These are phyloP conservation scores for Aspergillus puulaauensis DNA, from an alignment of 2,329 filamentous ascomycete species.

Conservation along the genomic window DNA sequence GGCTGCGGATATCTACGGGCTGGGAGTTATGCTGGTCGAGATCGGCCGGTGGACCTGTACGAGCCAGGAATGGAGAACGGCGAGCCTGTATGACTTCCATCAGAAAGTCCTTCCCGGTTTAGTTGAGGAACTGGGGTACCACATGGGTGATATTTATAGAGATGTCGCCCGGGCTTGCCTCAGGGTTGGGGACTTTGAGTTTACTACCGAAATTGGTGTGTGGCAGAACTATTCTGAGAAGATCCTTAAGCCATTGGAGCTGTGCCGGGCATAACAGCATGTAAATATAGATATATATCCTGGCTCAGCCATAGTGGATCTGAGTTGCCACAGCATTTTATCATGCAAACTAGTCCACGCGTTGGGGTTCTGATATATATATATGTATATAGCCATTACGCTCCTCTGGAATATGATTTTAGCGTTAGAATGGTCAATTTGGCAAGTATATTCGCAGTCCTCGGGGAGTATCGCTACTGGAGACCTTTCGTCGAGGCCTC, in stretches of 20 bases:
- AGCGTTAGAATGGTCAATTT: no score
- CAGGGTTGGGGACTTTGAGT: background rate
- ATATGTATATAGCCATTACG: no score
- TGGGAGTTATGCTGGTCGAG: background rate
- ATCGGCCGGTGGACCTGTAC: background rate
- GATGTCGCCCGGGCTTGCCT: background rate
- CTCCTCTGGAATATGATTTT: no score
- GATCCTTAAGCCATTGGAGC: background rate
- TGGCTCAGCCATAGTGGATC: no score
- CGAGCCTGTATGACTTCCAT: background rate
- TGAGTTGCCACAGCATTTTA: no score
- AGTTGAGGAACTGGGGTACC: background rate
- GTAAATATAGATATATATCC: background rate
- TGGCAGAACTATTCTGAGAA: background rate
- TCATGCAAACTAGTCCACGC: no score
- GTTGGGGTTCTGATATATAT: no score
- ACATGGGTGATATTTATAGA: background rate
- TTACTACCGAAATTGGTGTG: background rate
- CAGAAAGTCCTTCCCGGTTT: background rate
- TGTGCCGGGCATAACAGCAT: background rate
- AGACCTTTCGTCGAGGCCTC: no score
- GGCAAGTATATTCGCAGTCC: no score
- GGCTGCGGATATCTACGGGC: background rate
- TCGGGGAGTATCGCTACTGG: no score
- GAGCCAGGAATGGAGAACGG: background rate